Evolutionary conservation across 352 stramenopile genomes (phyloP).

Genomic region (Thraustochytrium sp.): DNA sequence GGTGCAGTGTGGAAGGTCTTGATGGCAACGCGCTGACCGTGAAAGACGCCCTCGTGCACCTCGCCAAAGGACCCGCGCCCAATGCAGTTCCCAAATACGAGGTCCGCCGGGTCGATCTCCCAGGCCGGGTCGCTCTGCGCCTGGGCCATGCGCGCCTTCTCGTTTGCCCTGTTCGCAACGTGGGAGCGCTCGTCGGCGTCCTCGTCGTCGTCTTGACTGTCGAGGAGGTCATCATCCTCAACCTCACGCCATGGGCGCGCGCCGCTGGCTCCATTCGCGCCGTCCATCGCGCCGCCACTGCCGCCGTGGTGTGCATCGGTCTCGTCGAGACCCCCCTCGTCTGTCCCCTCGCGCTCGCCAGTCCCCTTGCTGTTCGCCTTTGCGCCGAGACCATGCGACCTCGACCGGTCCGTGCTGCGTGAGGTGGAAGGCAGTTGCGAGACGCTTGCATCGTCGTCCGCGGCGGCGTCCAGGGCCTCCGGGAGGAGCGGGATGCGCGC

Average conservation of each 20-base stretch:
- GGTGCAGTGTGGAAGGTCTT: slow-evolving; percentile 51
- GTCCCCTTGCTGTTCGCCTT: no score
- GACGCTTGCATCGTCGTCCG: neutral
- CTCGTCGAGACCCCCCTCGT: no score
- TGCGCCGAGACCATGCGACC: no score
- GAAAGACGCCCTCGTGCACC: slow-evolving; percentile 50
- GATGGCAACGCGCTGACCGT: slow-evolving; percentile 49
- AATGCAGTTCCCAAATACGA: slow-evolving; percentile 52
- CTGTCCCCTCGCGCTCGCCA: no score
- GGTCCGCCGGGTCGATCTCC: slow-evolving; percentile 52
- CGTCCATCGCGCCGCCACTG: no score
- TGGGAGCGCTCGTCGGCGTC: neutral
- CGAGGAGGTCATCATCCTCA: no score
- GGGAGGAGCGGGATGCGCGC: neutral
- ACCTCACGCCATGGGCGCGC: no score
- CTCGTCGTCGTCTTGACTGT: neutral
- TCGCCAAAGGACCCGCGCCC: slow-evolving; percentile 54
- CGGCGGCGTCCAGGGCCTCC: neutral
- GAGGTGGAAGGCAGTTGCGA: no score
- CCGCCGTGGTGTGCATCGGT: no score
- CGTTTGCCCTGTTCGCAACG: neutral
- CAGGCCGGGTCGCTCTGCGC: neutral
- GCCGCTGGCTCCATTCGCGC: no score
- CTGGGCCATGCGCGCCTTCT: neutral
- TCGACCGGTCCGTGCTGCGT: no score